Evolutionary conservation across 345 rosid species (phyloP), one percentile per base, ranked within the genome.

Genomic region (Litchi chinensis): DNA sequence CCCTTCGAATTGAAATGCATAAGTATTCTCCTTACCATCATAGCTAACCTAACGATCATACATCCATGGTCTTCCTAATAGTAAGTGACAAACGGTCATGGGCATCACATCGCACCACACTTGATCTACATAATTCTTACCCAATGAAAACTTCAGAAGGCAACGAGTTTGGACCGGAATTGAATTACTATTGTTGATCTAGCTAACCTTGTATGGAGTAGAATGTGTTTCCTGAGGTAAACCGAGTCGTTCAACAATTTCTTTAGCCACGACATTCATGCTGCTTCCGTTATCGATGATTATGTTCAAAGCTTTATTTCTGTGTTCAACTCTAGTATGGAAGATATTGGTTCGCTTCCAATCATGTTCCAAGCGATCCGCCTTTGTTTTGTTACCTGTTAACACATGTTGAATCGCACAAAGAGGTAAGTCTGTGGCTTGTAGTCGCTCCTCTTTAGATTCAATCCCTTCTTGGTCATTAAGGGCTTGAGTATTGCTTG

Each of bases 81-180:
- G 50, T 9, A 68, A 22, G 8, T 68, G 71, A 28, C 50, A 68
- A 32, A 68, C 71, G 13, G 26, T 43, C 71, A 68, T 68, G 9
- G 50, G 71, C 2, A 68, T 18, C 15, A 68, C 50, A 68, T 68
- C 71, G 40, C 71, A 68, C 44, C 22, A 68, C 13, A 68, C 71
- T 18, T 68, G 37, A 10, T 68, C 71, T n/a, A 4, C 2, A 43
- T 68, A 68, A 11, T 39, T 37, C 46, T 68, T 68, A 16, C 71
- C 71, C 1, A 68, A 15, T 16, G 46, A 37, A 40, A 68, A 68
- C 15, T 13, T 15, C 18, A 68, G 50, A 13, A 68, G 48, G 46
- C 50, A 63, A 0, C 37, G 32, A 21, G n/a, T 16, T 22, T 63
- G n/a, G 15, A 63, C 37, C 32, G 15, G 39, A 63, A 63, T 13